Conservation (phyloP, 2,329 filamentous ascomycete genomes). For the Aotearoamyces nothofagi region DNA sequence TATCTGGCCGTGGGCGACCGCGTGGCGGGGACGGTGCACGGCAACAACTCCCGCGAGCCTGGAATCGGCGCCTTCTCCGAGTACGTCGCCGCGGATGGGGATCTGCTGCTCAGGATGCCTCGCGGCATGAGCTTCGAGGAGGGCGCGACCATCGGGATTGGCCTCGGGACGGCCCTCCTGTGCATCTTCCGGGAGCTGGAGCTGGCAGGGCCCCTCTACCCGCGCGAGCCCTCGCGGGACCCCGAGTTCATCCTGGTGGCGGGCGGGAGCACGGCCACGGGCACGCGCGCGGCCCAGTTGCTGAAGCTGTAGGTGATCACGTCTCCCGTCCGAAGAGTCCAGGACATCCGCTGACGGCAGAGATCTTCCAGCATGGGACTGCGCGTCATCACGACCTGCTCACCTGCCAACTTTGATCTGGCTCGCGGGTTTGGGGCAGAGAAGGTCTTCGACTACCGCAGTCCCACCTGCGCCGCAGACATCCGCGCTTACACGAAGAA, state of each 20-base stretch:
- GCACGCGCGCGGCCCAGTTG: constrained; percentile 27
- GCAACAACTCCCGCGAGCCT: neutral
- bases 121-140: constrained; percentile 11
- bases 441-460: constrained; percentile 33
- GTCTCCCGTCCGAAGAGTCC: neutral
- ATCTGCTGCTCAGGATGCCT: constrained; percentile 14
- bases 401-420: constrained; percentile 30
- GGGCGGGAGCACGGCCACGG: constrained; percentile 26
- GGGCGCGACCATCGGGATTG: constrained; percentile 12
- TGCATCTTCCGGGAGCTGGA: constrained; percentile 6
- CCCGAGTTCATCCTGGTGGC: constrained; percentile 23
- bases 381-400: constrained; percentile 28
- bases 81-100: constrained; percentile 12
- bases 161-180: constrained; percentile 10
- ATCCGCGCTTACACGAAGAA: constrained; percentile 30
- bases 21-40: constrained; percentile 8
- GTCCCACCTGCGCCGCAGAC: constrained; percentile 25
- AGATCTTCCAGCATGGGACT: constrained; percentile 11
- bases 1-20: constrained; percentile 19
- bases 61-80: constrained; percentile 18
- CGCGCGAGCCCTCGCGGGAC: constrained; percentile 6
- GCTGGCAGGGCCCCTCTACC: constrained; percentile 10
- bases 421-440: constrained; percentile 30
- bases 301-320: constrained; percentile 15
- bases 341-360: no score